Conservation (phyloP, 176 grass and related monocot species). For the Hsuehochloa calcarea region DNA sequence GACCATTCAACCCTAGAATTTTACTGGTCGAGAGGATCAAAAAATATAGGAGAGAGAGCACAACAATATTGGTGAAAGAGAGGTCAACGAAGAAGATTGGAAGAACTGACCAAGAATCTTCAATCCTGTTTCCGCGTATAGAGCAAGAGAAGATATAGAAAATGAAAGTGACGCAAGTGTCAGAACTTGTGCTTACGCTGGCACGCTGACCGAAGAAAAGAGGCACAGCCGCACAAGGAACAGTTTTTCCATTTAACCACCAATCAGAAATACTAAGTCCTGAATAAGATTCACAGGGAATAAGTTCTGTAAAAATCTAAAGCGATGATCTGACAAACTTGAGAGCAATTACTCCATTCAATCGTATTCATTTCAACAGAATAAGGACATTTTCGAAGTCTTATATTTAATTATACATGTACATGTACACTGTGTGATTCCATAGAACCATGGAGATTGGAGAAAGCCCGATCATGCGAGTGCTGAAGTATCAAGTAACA, state of each 20-base stretch:
- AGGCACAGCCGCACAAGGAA: conserved; percentile 7
- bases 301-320: not conserved
- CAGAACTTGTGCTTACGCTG: conserved; percentile 21
- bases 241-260: not conserved
- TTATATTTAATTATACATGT: not conserved
- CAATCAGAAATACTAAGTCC: not conserved
- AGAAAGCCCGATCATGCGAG: not conserved
- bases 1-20: conserved; percentile 41
- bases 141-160: not conserved
- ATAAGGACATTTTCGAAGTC: not conserved
- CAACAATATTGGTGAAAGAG: not conserved
- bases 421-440: not conserved
- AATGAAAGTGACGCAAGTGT: conserved; percentile 34
- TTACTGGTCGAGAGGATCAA: not conserved
- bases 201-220: conserved; percentile 14
- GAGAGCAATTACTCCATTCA: not conserved
- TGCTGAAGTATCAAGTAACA: not conserved
- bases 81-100: conserved; percentile 52
- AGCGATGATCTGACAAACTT: not conserved
- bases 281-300: not conserved
- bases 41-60: not conserved
- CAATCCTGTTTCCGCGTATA: conserved; percentile 58
- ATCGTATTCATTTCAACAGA: not conserved
- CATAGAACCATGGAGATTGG: not conserved
- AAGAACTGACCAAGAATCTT: conserved; percentile 60